Percentiles rank a stretch among this genome's conserved stretches.
Evolutionary conservation across 305 asterid genomes (phyloP).

Genomic region (Fraxinus ornus): DNA sequence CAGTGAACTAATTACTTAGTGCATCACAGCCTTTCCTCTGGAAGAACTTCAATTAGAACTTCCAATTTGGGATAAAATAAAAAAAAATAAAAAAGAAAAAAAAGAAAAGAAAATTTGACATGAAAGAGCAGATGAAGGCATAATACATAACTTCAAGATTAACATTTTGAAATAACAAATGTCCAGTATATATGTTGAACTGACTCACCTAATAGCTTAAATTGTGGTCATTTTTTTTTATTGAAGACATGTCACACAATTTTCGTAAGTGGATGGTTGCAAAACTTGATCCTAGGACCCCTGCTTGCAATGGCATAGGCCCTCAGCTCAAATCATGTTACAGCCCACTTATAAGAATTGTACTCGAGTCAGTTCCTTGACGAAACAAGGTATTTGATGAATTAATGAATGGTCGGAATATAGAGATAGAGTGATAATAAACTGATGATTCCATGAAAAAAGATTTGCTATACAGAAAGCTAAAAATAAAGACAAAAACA

Average conservation of each 20-base stretch:
- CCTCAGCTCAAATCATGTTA: background rate
- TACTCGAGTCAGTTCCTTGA: background rate
- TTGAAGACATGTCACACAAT: background rate
- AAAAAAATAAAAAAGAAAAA: background rate
- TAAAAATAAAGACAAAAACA: background rate
- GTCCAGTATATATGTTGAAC: background rate
- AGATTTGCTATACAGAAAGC: background rate
- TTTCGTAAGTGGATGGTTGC: background rate
- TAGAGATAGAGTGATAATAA: background rate
- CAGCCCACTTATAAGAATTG: background rate
- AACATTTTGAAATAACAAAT: background rate
- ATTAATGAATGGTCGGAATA: background rate
- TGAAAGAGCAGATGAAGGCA: background rate
- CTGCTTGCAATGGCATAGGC: background rate
- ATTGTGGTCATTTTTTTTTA: background rate
- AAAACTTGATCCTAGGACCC: background rate
- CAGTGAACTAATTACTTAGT: background rate
- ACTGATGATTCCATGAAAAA: background rate
- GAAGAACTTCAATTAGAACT: background rate
- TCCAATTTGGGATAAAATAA: background rate
- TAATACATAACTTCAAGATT: background rate
- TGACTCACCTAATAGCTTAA: background rate
- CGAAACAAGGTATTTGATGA: background rate
- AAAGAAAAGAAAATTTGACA: background rate
- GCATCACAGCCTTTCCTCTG: background rate